phyloP scores from a whole-genome alignment of 106 monocot genomes.

The Phalaenopsis equestris region DNA sequence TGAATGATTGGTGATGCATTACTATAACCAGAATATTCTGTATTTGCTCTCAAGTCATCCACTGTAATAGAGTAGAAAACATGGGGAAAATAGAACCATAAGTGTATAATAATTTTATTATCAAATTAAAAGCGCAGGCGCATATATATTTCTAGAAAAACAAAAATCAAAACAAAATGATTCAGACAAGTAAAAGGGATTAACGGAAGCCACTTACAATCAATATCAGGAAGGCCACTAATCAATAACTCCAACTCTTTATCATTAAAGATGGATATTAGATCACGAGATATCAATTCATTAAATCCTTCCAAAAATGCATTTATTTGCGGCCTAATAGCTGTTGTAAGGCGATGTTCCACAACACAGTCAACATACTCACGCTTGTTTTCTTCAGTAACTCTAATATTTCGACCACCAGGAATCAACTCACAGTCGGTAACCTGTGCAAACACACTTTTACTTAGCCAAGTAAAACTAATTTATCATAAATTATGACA shows the following conservation, averaged over 20 bases:
- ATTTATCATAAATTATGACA: not conserved
- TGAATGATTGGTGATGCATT: slow-evolving; percentile 91
- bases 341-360: slow-evolving; percentile 89
- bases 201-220: slow-evolving; percentile 48
- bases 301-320: slow-evolving; percentile 94
- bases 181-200: not conserved
- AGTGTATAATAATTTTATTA: not conserved
- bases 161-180: not conserved
- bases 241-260: slow-evolving; percentile 96
- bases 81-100: not conserved
- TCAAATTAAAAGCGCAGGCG: not conserved
- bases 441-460: slow-evolving; percentile 42
- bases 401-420: slow-evolving; percentile 84
- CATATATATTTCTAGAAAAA: too few species aligned
- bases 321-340: slow-evolving; percentile 93
- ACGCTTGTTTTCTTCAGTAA: slow-evolving; percentile 96
- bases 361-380: slow-evolving; percentile 93
- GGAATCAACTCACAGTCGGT: slow-evolving; percentile 94
- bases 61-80: slow-evolving; percentile 30
- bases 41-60: slow-evolving; percentile 92
- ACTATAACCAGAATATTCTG: slow-evolving; percentile 96
- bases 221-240: slow-evolving; percentile 97
- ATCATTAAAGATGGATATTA: slow-evolving; percentile 96
- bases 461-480: not conserved
- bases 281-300: slow-evolving; percentile 71